Base-by-base conservation (phyloP, 1,284 basidiomycete genomes). In the Ustanciosporium gigantosporum region DNA sequence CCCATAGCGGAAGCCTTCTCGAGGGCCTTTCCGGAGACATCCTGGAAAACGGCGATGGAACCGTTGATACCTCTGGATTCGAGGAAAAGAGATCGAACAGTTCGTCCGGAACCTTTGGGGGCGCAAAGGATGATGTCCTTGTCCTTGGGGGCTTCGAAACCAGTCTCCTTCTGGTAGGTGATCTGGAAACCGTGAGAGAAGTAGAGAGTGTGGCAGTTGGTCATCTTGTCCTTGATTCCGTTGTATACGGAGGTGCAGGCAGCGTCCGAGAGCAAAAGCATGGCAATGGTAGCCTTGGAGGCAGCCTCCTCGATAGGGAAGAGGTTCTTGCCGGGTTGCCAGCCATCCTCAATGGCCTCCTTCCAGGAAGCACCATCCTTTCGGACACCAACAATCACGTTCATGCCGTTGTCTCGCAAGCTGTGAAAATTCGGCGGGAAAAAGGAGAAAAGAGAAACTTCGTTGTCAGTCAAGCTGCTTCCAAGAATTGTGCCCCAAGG, bases 121-220 rank as follows among this genome's bases (percentile, higher is more conserved):
- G 95, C 95, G 66, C 95, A 93, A 70, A 99, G 90, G 80, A 99
- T 97, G 75, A 98, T 95, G 79, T 99, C 95, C 66, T 97, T 91
- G 79, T 97, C 92, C 41, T 84, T 78, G 45, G 95, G 95, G 62
- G 91, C 89, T 40, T 93, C 78, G 70, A 99, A 91, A 61, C 93
- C 84, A 68, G 94, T 99, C 81, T 97, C 91, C 19, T 97, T 87
- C 84, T 94, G 91, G 87, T 89, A 99, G 67, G 98, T 91, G 71
- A 97, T 86, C 69, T 93, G 97, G 88, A 99, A 99, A 78, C 95
- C 95, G 81, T 99, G 95, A 7, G 93, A 91, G 84, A 98, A 99
- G 88, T 98, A 97, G 69, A 99, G 88, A 20, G 95, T 98, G 86
- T 98, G 97, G 82, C 91, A 93, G 85, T 94, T 92, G 81, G 91